Conservation (phyloP, 768 basidiomycete species). For the Fomitopsis serialis region DNA sequence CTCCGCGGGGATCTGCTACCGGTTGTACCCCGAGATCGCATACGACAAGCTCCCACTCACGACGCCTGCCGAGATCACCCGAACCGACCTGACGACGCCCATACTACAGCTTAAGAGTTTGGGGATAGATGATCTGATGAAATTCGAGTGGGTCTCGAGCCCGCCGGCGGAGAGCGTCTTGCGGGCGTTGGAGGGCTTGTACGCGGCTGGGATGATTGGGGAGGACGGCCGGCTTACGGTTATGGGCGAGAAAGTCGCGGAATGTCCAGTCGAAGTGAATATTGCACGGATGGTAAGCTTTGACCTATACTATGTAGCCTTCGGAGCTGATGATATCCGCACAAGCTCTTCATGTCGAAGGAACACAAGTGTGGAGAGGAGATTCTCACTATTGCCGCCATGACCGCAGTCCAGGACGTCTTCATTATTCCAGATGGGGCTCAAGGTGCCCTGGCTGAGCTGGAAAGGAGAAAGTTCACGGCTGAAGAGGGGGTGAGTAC, state of each 20-base stretch:
- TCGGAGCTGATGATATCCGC: background rate
- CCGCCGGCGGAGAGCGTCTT: constrained; percentile 85
- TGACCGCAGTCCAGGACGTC: constrained; percentile 89
- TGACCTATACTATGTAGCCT: background rate
- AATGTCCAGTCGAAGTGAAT: constrained; percentile 89
- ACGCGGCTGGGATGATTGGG: constrained; percentile 77
- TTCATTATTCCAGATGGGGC: constrained; percentile 88
- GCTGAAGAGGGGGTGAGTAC: constrained; percentile 91
- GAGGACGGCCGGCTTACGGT: constrained; percentile 72
- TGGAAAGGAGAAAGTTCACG: constrained; percentile 93
- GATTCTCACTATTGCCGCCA: constrained; percentile 91
- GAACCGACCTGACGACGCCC: constrained; percentile 86
- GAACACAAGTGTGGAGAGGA: constrained; percentile 91
- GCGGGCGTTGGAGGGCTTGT: constrained; percentile 80
- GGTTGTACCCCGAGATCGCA: constrained; percentile 71
- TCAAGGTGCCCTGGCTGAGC: constrained; percentile 79
- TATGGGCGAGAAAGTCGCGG: constrained; percentile 83
- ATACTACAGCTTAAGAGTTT: constrained; percentile 92
- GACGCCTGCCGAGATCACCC: constrained; percentile 85
- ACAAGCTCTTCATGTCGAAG: constrained; percentile 79
- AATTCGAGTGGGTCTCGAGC: constrained; percentile 90
- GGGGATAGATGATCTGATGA: constrained; percentile 92
- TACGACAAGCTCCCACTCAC: constrained; percentile 58
- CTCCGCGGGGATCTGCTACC: constrained; percentile 86
- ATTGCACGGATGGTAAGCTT: constrained; percentile 86